Percentiles rank a stretch among this genome's conserved stretches.
phyloP scores from a whole-genome alignment of 768 basidiomycete species.

The Dentipellis sp. region DNA sequence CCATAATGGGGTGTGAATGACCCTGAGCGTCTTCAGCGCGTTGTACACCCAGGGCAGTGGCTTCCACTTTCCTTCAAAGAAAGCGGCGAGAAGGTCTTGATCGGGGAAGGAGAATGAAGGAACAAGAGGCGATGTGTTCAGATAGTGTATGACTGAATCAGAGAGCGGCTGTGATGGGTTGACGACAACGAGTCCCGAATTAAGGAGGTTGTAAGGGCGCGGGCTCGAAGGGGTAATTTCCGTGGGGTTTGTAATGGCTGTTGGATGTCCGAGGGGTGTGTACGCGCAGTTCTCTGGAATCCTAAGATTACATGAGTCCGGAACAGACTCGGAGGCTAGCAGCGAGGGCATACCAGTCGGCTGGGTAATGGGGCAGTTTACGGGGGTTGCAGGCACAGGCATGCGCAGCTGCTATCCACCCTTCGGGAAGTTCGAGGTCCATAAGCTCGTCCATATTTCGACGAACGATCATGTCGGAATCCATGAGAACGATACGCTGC shows the following conservation, averaged over 20 bases:
- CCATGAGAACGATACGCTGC: constrained; percentile 72
- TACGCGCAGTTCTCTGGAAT: constrained; percentile 88
- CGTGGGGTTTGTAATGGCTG: constrained; percentile 37
- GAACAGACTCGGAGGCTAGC: constrained; percentile 7
- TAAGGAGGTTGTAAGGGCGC: constrained; percentile 75
- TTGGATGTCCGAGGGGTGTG: constrained; percentile 39
- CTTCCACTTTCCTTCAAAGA: constrained; percentile 72
- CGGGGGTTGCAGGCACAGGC: constrained; percentile 94
- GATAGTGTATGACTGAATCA: constrained; percentile 42
- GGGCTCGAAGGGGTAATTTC: constrained; percentile 37
- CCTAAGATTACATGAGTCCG: constrained; percentile 36
- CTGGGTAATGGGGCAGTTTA: constrained; percentile 75
- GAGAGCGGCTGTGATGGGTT: constrained; percentile 57
- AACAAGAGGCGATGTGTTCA: constrained; percentile 47
- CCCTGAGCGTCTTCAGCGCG: constrained; percentile 78
- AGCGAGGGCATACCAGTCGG: constrained; percentile 58
- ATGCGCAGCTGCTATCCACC: constrained; percentile 81
- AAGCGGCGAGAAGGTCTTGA: constrained; percentile 81
- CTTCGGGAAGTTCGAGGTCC: constrained; percentile 41
- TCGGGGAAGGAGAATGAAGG: constrained; percentile 71
- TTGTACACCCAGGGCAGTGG: constrained; percentile 87
- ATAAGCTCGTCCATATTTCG: constrained; percentile 77
- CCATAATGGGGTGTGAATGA: constrained; percentile 72
- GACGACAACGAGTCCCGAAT: constrained; percentile 84
- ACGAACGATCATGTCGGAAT: constrained; percentile 82